A percentile compares a stretch with the other conserved stretches of the same genome.
These are phyloP conservation scores for Globisporangium splendens DNA, from an alignment of 352 stramenopile genomes.

Conservation along the genomic window DNA sequence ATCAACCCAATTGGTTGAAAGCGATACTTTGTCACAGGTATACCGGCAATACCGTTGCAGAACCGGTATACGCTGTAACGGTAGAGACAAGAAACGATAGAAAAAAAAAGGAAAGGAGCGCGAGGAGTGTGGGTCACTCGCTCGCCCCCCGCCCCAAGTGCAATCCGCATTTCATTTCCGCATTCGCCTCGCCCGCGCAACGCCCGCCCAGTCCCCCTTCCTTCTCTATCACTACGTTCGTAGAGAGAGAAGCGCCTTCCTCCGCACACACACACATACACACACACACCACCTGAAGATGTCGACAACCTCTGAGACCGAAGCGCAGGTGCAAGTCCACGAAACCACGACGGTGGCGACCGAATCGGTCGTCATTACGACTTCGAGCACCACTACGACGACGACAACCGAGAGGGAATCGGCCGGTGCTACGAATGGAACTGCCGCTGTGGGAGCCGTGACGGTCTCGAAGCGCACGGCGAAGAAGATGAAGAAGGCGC, in stretches of 20 bases:
- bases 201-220: too few relatives aligned
- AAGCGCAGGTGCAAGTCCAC: background rate
- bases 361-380: background rate
- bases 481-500: slow-evolving; percentile 28
- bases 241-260: slow-evolving; percentile 1
- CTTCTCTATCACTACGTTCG: too few relatives aligned
- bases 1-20: too few relatives aligned
- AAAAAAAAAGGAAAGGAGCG: background rate
- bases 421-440: background rate
- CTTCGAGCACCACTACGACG: background rate
- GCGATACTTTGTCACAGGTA: background rate
- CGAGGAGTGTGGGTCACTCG: background rate
- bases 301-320: background rate
- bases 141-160: slow-evolving; percentile 5
- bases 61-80: background rate
- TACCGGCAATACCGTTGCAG: background rate
- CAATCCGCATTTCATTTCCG: slow-evolving; percentile 11
- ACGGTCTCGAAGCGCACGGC: slow-evolving; percentile 21
- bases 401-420: slow-evolving; percentile 1
- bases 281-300: background rate
- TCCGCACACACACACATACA: background rate
- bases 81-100: background rate
- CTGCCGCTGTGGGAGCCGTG: slow-evolving; percentile 4
- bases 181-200: slow-evolving; percentile 12
- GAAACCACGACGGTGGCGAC: background rate